phyloP scores from a whole-genome alignment of 345 rosid species.

The Gynandropsis gynandra region DNA sequence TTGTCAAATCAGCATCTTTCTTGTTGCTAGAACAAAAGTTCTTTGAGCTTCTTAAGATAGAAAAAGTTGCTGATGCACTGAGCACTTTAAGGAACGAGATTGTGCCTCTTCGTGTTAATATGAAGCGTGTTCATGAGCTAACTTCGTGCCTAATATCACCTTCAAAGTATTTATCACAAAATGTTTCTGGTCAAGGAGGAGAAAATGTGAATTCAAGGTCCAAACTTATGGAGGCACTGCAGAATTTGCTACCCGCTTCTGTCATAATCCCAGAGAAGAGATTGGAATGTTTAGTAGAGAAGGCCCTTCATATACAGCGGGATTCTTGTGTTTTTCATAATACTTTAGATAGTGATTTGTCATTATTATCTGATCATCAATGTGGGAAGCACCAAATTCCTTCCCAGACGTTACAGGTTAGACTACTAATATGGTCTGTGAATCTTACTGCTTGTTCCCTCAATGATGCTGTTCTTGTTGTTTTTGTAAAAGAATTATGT shows the following conservation, averaged over 20 bases:
- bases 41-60: slow-evolving; percentile 41
- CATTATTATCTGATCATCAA: slow-evolving; percentile 56
- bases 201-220: slow-evolving; percentile 36
- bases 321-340: slow-evolving; percentile 62
- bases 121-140: slow-evolving; percentile 46
- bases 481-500: slow-evolving; percentile 9
- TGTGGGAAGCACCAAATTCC: slow-evolving; percentile 66
- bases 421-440: slow-evolving; percentile 20
- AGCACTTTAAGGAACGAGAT: slow-evolving; percentile 53
- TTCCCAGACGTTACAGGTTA: slow-evolving; percentile 59
- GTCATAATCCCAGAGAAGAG: slow-evolving; percentile 57
- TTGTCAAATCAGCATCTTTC: slow-evolving; percentile 50
- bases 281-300: slow-evolving; percentile 65
- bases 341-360: slow-evolving; percentile 46
- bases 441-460: slow-evolving; percentile 9
- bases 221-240: slow-evolving; percentile 46
- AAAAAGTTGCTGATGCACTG: slow-evolving; percentile 42
- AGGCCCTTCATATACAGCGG: slow-evolving; percentile 49
- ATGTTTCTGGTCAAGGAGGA: slow-evolving; percentile 25
- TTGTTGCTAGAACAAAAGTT: slow-evolving; percentile 62
- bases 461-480: slow-evolving; percentile 10
- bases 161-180: slow-evolving; percentile 17
- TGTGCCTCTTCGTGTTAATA: slow-evolving; percentile 47
- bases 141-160: slow-evolving; percentile 43
- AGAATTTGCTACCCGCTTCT: slow-evolving; percentile 56